Conservation (phyloP, 108 stramenopile genomes). For the Pseudonitzschia pungens region DNA sequence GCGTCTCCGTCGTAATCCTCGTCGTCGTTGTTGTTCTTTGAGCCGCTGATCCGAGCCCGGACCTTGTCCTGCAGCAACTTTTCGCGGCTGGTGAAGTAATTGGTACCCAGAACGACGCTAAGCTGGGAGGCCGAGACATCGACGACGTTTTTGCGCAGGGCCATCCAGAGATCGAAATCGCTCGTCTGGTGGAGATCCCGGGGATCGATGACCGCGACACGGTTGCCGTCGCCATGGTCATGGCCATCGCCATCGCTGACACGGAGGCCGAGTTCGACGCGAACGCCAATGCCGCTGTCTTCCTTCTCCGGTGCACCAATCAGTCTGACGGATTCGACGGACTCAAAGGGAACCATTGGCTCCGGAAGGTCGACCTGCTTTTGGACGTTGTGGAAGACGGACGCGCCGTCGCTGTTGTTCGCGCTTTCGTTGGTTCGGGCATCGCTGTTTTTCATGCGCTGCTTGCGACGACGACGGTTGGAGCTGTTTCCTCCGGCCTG, state of each 20-base stretch:
- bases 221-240: not conserved
- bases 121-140: constrained; percentile 46
- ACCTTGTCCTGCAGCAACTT: constrained; percentile 26
- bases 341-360: constrained; percentile 12
- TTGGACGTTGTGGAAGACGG: not conserved
- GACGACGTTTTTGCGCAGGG: constrained; percentile 14
- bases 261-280: not conserved
- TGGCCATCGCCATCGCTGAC: not conserved
- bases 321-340: not conserved
- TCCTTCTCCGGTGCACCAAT: not conserved
- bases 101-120: constrained; percentile 22
- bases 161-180: constrained; percentile 35
- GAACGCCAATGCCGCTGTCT: not conserved
- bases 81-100: constrained; percentile 39
- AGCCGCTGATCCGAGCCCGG: not conserved
- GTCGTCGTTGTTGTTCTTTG: not conserved
- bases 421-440: not conserved
- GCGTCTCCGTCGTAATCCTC: not conserved
- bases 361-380: not conserved
- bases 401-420: not conserved
- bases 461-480: constrained; percentile 7
- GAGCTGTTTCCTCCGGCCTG: constrained; percentile 2
- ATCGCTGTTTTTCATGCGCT: constrained; percentile 1
- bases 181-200: constrained; percentile 27
- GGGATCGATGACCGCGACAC: constrained; percentile 22